Base-by-base conservation (phyloP, 768 basidiomycete genomes). In the Phylloporus sp. region DNA sequence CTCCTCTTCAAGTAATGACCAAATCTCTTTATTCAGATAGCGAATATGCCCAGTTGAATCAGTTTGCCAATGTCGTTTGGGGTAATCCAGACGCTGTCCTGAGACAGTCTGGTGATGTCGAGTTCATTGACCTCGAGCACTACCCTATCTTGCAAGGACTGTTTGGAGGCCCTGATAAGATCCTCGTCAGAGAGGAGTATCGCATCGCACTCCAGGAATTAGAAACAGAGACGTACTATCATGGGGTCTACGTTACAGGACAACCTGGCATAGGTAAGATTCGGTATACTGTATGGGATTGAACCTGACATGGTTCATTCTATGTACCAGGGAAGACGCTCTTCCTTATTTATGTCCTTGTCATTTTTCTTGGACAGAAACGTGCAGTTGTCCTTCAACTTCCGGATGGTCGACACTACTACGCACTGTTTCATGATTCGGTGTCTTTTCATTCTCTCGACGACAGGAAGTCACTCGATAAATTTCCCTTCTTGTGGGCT, bases 211-310 rank as follows among this genome's bases (percentile, higher is more conserved):
- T 42, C 7, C 1, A 31, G 1, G 29, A 3, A 22, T 34, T 47
- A 13, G n/a, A 52, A 23, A 34, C 32, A 12, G 7, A 6, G 8
- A 9, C 23, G 8, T 47, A 52, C 6, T 1, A 4, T 6, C 2
- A 1, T 5, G 54, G 36, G 7, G 54, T 45, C 0, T 55, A 39
- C 18, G 46, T 48, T 23, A 32, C 35, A 11, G 45, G 54, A n/a
- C 54, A 52, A 2, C 50, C 50, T 27, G 54, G 50, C 6, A 55
- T 51, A n/a, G 50, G 50, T 51, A 13, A 12, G 50, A 29, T 29
- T 29, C 12, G n/a, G n/a, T n/a, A n/a, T n/a, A n/a, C n/a, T n/a
- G n/a, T n/a, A n/a, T n/a, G n/a, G n/a, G n/a, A n/a, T n/a, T n/a
- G 29, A 29, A 12, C 12, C 29, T 29, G 29, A 29, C 7, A 12